Base-by-base conservation (phyloP, 1,284 basidiomycete genomes). In the Stygiomarasmius scandens region DNA sequence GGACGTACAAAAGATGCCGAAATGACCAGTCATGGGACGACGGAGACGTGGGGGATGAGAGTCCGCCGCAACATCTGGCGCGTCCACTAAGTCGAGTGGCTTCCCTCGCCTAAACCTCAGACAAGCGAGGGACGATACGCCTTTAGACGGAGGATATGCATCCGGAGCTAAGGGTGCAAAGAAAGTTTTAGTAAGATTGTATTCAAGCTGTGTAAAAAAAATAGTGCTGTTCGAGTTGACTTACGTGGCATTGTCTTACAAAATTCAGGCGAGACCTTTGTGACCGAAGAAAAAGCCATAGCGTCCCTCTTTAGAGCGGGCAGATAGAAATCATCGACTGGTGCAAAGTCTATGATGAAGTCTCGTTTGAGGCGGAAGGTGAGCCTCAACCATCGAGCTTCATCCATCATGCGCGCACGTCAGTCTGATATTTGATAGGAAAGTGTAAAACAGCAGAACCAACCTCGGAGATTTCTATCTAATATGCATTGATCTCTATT, bases 1-100 rank as follows among this genome's bases (percentile, higher is more conserved):
- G 16, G 64, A 63, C 10, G 69, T 72, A 54, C 67, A 71, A 44
- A 69, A 73, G 52, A 72, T 71, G 6, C 71, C 71, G 60, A 69
- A 72, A 10, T 67, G 67, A 19, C 64, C 62, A 27, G 58, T 64
- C 22, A 66, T 53, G 1, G 70, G 68, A n/a, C 65, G 64, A n/a
- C 64, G 46, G 19, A 67, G 54, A 24, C 57, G 49, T 10, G 56
- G 19, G 19, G 53, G 55, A 54, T 50, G 36, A 20, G 51, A 55
- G 58, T 19, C 8, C 8, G 4, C 38, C n/a, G n/a, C 67, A 29
- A 63, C 61, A 22, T 64, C 61, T 19, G 43, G 29, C 10, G 57
- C 56, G 8, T 51, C 23, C 46, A 34, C 19, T 20, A 49, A 43
- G 12, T 53, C 54, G 19, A 60, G 32, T 9, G 38, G 52, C 54